Conservation (phyloP, 176 grass and related monocot genomes). For the Triticum turgidum region DNA sequence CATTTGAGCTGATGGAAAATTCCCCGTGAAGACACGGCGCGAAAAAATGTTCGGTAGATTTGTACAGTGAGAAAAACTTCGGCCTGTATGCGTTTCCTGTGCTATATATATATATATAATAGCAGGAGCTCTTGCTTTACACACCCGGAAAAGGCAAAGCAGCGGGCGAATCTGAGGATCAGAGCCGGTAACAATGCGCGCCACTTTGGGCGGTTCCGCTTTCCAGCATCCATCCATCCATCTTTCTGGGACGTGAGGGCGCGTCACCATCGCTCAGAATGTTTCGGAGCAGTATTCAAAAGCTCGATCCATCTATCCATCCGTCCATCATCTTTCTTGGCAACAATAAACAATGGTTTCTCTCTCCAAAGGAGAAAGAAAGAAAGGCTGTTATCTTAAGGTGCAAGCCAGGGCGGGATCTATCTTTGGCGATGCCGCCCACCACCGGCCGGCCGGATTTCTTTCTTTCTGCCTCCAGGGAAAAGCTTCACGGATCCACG, state of each 20-base stretch:
- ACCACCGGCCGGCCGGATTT: neutral
- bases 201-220: neutral
- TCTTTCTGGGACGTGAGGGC: neutral
- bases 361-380: too few relatives aligned
- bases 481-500: conserved; percentile 17
- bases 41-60: neutral
- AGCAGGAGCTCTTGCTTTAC: too few relatives aligned
- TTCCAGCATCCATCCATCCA: neutral
- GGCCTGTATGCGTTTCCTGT: too few relatives aligned
- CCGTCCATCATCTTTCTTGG: neutral
- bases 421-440: neutral
- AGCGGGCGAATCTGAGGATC: neutral
- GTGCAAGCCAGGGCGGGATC: neutral
- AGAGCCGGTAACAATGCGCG: neutral
- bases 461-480: neutral
- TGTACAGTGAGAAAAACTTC: too few relatives aligned
- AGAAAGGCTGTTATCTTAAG: conserved; percentile 19
- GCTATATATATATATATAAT: too few relatives aligned
- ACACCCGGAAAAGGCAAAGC: neutral
- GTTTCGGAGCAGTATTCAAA: neutral
- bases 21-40: neutral
- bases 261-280: conserved; percentile 6
- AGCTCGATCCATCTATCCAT: neutral
- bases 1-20: neutral
- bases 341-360: neutral